These are phyloP conservation scores for Lolium multiflorum DNA, from an alignment of 176 grass and related monocot genomes.

Conservation along the genomic window DNA sequence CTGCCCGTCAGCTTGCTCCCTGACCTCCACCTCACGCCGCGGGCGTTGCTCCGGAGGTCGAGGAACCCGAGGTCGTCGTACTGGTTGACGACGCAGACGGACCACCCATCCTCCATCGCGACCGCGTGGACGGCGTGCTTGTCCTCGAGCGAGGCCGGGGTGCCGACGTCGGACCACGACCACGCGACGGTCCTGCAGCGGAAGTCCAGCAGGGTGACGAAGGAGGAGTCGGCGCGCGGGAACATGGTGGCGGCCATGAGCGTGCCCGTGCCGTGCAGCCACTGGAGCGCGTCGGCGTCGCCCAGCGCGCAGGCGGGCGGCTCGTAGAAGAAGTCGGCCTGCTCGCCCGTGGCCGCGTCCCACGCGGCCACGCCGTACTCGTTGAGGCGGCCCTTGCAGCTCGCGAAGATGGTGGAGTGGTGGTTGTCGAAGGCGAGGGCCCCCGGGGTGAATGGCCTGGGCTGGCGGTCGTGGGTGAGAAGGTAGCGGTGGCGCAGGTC, in stretches of 20 bases:
- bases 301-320: constrained; percentile 67
- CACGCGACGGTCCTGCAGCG: constrained; percentile 64
- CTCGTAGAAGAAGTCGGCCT: constrained; percentile 88
- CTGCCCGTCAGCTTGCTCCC: constrained; percentile 71
- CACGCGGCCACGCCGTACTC: constrained; percentile 86
- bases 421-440: constrained; percentile 45
- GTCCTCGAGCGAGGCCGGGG: constrained; percentile 62
- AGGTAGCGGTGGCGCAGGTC: constrained; percentile 62
- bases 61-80: constrained; percentile 90
- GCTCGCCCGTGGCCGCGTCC: constrained; percentile 66
- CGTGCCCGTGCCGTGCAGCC: constrained; percentile 54
- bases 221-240: constrained; percentile 74
- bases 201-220: constrained; percentile 79
- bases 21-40: constrained; percentile 76
- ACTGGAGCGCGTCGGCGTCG: constrained; percentile 86
- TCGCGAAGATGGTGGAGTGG: constrained; percentile 49
- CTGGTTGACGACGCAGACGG: constrained; percentile 80
- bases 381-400: constrained; percentile 85
- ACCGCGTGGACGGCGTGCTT: constrained; percentile 80
- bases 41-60: constrained; percentile 61
- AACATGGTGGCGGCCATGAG: constrained; percentile 87
- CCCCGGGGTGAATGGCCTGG: constrained; percentile 74
- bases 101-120: constrained; percentile 55
- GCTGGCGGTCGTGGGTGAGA: constrained; percentile 52
- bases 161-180: constrained; percentile 81